Conservation (phyloP, 495 filamentous ascomycete species). For the Monascus purpureus region DNA sequence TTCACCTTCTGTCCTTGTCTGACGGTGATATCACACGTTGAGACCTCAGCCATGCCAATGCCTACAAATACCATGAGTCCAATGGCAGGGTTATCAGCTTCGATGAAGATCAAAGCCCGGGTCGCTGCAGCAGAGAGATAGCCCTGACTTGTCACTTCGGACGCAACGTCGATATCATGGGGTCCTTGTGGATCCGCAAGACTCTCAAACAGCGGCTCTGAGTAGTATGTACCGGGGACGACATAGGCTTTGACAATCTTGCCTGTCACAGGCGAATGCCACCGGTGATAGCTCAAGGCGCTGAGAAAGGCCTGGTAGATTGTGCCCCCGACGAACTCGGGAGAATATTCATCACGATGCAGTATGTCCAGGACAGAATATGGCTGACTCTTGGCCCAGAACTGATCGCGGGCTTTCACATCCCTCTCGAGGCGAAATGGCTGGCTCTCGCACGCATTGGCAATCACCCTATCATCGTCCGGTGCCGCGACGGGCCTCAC, state of each 20-base stretch:
- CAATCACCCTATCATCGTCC: constrained; percentile 22
- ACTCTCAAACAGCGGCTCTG: constrained; percentile 43
- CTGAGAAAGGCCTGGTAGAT: constrained; percentile 57
- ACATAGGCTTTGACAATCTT: constrained; percentile 40
- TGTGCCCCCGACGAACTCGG: constrained; percentile 43
- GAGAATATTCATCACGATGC: constrained; percentile 32
- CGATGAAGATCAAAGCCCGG: constrained; percentile 51
- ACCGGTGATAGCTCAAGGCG: constrained; percentile 53
- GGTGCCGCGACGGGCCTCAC: constrained; percentile 37
- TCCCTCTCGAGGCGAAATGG: constrained; percentile 15
- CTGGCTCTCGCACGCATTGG: constrained; percentile 50
- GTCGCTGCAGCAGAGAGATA: constrained; percentile 47
- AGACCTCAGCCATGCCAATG: constrained; percentile 61
- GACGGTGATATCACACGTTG: constrained; percentile 53
- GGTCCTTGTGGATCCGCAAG: constrained; percentile 21
- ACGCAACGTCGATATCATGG: constrained; percentile 37
- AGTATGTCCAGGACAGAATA: constrained; percentile 54
- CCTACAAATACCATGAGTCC: constrained; percentile 52
- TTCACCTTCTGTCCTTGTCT: constrained; percentile 41
- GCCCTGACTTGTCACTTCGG: constrained; percentile 48
- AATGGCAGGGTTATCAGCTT: constrained; percentile 52
- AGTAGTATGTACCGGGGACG: constrained; percentile 53
- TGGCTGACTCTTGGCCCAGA: constrained; percentile 59
- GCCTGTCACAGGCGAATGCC: constrained; percentile 52
- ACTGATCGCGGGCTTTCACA: constrained; percentile 23